Base-by-base conservation (phyloP, 2,329 filamentous ascomycete species). In the Botrytis porri region DNA sequence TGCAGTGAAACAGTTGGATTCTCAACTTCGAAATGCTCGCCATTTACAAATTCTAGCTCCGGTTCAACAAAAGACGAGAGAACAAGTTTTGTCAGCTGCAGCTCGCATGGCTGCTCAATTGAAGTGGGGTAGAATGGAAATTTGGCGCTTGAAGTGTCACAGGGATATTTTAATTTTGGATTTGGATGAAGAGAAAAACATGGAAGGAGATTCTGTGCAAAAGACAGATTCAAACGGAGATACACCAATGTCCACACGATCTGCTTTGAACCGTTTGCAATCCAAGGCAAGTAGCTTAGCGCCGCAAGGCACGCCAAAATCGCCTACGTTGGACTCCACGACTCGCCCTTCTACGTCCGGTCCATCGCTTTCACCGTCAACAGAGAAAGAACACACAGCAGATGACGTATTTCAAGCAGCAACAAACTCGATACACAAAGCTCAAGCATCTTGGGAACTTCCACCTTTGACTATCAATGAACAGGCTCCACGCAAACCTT, bases 101-200 rank as follows among this genome's bases (percentile, higher is more conserved):
- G 93, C 91, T 9, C 90, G 92, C 12, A 91, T 97, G 83, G 90
- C 95, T 72, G 94, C 94, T 5, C 94, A 95, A 80, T 84, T 99
- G 74, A 97, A 96, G 81, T 98, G 95, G 95, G 90, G 92, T n/a
- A 88, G 95, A 74, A 92, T 97, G 81, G 94, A 97, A 77, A 96
- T 98, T 32, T 98, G 95, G 94, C 92, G 91, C 71, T 88, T 95
- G 78, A 95, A 90, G 79, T 98, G 95, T 76, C 95, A 99, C 81
- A 90, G 92, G 60, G 95, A 98, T 78, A 95, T 98, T 74, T 84
- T 99, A 32, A 85, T 90, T 8, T 87, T 94, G 82, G 96, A 99
- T 80, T 84, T 98, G 14, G 92, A 95, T 71, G 93, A 97, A 77
- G 95, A 97, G 79, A 79, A 75, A 48, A 80, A 80, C 18, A 80